These are phyloP conservation scores for Wallemia ichthyophaga DNA, from an alignment of 1,284 basidiomycete species.

Conservation along the genomic window DNA sequence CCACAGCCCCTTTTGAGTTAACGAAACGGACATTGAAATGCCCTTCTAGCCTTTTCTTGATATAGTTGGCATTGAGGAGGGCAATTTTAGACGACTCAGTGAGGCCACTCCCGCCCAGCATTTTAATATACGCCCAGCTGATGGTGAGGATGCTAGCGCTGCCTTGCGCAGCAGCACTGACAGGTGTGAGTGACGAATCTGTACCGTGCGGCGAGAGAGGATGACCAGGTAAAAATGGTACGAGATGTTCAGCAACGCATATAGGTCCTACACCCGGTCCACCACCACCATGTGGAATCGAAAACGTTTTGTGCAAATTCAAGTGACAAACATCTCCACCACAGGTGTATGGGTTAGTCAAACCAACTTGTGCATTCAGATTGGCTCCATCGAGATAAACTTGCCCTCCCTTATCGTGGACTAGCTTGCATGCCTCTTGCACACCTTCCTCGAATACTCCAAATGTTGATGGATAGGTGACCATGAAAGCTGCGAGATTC, in stretches of 20 bases:
- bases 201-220: conserved; percentile 41
- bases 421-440: conserved; percentile 67
- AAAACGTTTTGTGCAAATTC: conserved; percentile 90
- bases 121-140: conserved; percentile 48
- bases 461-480: conserved; percentile 75
- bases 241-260: conserved; percentile 70
- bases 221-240: conserved; percentile 83
- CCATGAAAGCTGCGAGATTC: conserved; percentile 80
- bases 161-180: conserved; percentile 73
- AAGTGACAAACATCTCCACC: conserved; percentile 94
- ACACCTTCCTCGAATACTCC: conserved; percentile 90
- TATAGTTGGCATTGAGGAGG: conserved; percentile 86
- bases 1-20: conserved; percentile 66
- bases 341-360: conserved; percentile 82
- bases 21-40: conserved; percentile 73
- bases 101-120: conserved; percentile 76
- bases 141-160: conserved; percentile 85
- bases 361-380: conserved; percentile 75
- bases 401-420: conserved; percentile 83
- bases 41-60: conserved; percentile 53
- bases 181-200: conserved; percentile 45
- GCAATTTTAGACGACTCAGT: conserved; percentile 58
- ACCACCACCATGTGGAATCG: conserved; percentile 87
- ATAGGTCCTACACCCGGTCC: conserved; percentile 90
- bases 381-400: conserved; percentile 96